Percentiles rank a stretch among this genome's conserved stretches.
Conservation (phyloP, 2,329 filamentous ascomycete species). For the Thelonectria olida region DNA sequence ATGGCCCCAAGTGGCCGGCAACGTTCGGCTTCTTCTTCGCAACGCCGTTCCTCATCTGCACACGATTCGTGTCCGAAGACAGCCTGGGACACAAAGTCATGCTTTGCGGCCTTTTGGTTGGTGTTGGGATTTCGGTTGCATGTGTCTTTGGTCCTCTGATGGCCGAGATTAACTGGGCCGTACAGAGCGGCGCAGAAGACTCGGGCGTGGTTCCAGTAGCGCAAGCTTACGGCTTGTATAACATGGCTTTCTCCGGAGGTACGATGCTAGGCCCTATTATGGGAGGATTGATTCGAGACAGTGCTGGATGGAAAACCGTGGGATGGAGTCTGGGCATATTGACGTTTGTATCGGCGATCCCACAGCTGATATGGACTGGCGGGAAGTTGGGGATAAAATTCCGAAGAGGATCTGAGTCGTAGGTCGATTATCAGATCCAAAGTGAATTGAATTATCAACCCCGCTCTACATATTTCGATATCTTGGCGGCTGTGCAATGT, state of each 20-base stretch:
- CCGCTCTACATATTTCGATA: not conserved
- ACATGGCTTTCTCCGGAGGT: slow-evolving; percentile 46
- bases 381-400: slow-evolving; percentile 33
- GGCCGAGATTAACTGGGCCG: slow-evolving; percentile 48
- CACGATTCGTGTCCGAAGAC: slow-evolving; percentile 45
- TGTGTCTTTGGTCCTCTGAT: slow-evolving; percentile 48
- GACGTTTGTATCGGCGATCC: slow-evolving; percentile 40
- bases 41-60: slow-evolving; percentile 46
- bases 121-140: slow-evolving; percentile 42
- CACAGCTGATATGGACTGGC: slow-evolving; percentile 42
- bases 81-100: slow-evolving; percentile 42
- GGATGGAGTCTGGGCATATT: slow-evolving; percentile 44
- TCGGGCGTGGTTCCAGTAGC: slow-evolving; percentile 42
- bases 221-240: slow-evolving; percentile 48
- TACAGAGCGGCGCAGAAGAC: slow-evolving; percentile 34
- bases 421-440: not conserved
- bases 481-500: not conserved
- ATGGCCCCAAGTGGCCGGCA: slow-evolving; percentile 47
- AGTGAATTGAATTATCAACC: not conserved
- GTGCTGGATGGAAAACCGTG: slow-evolving; percentile 44
- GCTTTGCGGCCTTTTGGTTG: slow-evolving; percentile 44
- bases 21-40: slow-evolving; percentile 45
- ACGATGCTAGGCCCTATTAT: slow-evolving; percentile 45
- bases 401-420: slow-evolving; percentile 36
- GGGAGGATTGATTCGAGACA: slow-evolving; percentile 46